phyloP scores from a whole-genome alignment of 352 stramenopile species.

The Phytophthora quininea region DNA sequence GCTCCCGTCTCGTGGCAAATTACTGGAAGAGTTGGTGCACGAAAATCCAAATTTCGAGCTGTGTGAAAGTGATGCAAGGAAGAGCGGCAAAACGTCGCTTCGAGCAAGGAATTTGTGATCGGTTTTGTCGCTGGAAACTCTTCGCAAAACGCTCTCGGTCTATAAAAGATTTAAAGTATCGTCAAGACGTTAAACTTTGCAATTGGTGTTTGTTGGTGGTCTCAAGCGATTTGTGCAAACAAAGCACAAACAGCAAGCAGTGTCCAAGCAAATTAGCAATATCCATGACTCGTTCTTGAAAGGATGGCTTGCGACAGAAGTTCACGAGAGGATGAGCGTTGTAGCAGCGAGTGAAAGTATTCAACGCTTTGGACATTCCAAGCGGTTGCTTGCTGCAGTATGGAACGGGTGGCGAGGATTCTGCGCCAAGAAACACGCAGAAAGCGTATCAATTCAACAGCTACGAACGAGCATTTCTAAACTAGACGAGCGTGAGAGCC shows the following conservation, averaged over 20 bases:
- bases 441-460: slow-evolving; percentile 13
- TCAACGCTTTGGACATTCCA: slow-evolving; percentile 11
- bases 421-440: slow-evolving; percentile 23
- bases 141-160: slow-evolving; percentile 14
- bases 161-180: slow-evolving; percentile 12
- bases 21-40: slow-evolving; percentile 23
- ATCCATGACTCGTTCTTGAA: slow-evolving; percentile 35
- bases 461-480: slow-evolving; percentile 14
- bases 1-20: neutral
- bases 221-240: slow-evolving; percentile 22
- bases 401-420: slow-evolving; percentile 35
- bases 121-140: slow-evolving; percentile 27
- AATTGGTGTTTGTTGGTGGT: slow-evolving; percentile 1
- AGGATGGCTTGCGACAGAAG: slow-evolving; percentile 29
- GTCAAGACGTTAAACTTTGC: neutral
- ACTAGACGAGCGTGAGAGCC: slow-evolving; percentile 7
- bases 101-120: slow-evolving; percentile 11
- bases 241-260: slow-evolving; percentile 20
- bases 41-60: slow-evolving; percentile 8
- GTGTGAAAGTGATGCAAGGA: slow-evolving; percentile 13
- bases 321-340: slow-evolving; percentile 23
- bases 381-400: slow-evolving; percentile 13
- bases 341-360: slow-evolving; percentile 38
- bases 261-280: slow-evolving; percentile 19
- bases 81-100: slow-evolving; percentile 14